phyloP scores from a whole-genome alignment of 805 yeast genomes.

The Kurtzmaniella fragi region DNA sequence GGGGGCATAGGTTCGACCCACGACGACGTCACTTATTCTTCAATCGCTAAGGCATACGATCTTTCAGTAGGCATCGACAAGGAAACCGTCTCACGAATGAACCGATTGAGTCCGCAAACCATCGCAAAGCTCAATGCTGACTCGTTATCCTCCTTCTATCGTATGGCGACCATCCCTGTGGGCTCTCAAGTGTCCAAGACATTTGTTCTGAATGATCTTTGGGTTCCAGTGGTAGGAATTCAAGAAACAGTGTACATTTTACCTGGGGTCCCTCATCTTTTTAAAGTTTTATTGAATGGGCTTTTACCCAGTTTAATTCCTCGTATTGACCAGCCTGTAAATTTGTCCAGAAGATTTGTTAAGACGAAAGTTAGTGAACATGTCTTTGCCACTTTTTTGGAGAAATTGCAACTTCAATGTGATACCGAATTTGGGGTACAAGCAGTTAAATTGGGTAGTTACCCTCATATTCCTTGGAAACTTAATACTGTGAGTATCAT shows the following conservation, averaged over 20 bases:
- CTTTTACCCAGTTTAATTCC: constrained; percentile 31
- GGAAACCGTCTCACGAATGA: constrained; percentile 60
- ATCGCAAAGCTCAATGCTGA: constrained; percentile 27
- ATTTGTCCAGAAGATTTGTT: constrained; percentile 48
- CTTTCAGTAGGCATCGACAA: constrained; percentile 48
- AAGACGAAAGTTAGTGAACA: constrained; percentile 60
- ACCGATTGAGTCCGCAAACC: constrained; percentile 34
- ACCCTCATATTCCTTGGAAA: constrained; percentile 68
- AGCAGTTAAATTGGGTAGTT: constrained; percentile 69
- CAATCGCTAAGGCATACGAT: constrained; percentile 61
- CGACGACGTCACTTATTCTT: constrained; percentile 80
- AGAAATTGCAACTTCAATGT: constrained; percentile 42
- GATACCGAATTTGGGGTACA: constrained; percentile 24
- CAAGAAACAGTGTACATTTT: constrained; percentile 60
- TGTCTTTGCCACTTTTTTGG: constrained; percentile 60
- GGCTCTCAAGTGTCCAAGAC: constrained; percentile 36
- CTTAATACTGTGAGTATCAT: constrained; percentile 70
- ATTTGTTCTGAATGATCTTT: constrained; percentile 44
- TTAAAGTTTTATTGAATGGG: constrained; percentile 47
- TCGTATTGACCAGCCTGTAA: constrained; percentile 15
- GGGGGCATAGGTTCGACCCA: constrained; percentile 86
- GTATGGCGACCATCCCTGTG: constrained; percentile 78
- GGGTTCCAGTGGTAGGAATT: constrained; percentile 85
- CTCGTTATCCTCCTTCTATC: constrained; percentile 55
- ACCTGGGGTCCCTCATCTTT: constrained; percentile 83